A percentile compares a stretch with the other conserved stretches of the same genome.
Conservation (phyloP, 805 yeast species). For the Brettanomyces nanus region DNA sequence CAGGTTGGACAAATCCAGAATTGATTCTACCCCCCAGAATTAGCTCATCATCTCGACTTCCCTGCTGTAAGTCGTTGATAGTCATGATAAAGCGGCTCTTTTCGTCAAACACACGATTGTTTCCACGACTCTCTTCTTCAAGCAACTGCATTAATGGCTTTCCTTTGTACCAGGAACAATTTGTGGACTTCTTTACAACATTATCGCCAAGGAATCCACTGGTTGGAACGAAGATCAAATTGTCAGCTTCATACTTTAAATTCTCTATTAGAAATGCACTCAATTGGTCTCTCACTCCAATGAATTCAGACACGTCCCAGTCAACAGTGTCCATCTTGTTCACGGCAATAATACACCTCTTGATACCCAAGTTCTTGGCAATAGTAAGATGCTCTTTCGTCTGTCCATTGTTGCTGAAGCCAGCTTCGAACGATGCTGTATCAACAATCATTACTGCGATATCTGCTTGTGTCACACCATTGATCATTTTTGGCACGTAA, state of each 20-base stretch:
- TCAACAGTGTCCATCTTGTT: conserved; percentile 62
- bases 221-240: conserved; percentile 52
- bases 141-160: conserved; percentile 41
- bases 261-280: conserved; percentile 41
- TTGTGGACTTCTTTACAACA: conserved; percentile 38
- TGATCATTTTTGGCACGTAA: conserved; percentile 80
- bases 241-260: conserved; percentile 37
- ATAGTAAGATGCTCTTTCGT: conserved; percentile 71
- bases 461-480: conserved; percentile 76
- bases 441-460: conserved; percentile 68
- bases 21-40: conserved; percentile 57
- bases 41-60: conserved; percentile 38
- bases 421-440: conserved; percentile 65
- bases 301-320: conserved; percentile 49
- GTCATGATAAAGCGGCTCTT: conserved; percentile 46
- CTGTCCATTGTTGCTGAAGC: conserved; percentile 57
- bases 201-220: conserved; percentile 65
- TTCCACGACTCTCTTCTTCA: conserved; percentile 25
- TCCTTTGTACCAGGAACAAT: conserved; percentile 25
- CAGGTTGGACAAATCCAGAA: conserved; percentile 62
- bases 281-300: conserved; percentile 41
- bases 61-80: conserved; percentile 52
- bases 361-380: conserved; percentile 61
- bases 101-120: conserved; percentile 10
- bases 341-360: conserved; percentile 49